Evolutionary conservation across 331 rosid genomes (phyloP).

Genomic region (Malus hybrid): DNA sequence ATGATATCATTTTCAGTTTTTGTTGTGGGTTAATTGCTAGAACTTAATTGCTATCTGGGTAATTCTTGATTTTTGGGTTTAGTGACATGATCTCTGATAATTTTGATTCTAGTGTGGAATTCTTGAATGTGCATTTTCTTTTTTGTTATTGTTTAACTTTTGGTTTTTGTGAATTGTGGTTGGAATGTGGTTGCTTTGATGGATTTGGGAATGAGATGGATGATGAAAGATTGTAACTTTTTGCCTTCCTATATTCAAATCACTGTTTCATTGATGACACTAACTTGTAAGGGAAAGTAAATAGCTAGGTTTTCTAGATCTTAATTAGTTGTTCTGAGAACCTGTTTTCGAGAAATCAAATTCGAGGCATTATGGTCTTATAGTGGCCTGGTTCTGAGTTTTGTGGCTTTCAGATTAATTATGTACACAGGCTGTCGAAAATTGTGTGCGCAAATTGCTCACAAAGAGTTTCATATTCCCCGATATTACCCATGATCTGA

Average conservation of each 20-base stretch:
- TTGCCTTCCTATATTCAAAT: neutral
- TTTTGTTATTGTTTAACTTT: neutral
- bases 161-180: neutral
- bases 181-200: neutral
- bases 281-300: neutral
- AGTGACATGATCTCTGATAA: neutral
- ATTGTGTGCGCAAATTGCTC: neutral
- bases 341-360: neutral
- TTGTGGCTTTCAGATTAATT: neutral
- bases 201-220: neutral
- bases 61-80: neutral
- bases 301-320: constrained; percentile 6
- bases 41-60: neutral
- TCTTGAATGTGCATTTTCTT: neutral
- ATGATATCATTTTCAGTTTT: neutral
- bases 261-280: constrained; percentile 18
- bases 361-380: neutral
- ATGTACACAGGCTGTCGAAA: neutral
- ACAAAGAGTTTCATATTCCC: neutral
- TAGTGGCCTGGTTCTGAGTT: neutral
- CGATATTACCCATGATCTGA: neutral
- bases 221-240: neutral
- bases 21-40: neutral
- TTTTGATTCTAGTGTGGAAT: neutral
- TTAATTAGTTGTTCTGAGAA: neutral